Evolutionary conservation across 1,139 yeast genomes (phyloP).

Genomic region (Hemisphaericaspora xylanilytica): DNA sequence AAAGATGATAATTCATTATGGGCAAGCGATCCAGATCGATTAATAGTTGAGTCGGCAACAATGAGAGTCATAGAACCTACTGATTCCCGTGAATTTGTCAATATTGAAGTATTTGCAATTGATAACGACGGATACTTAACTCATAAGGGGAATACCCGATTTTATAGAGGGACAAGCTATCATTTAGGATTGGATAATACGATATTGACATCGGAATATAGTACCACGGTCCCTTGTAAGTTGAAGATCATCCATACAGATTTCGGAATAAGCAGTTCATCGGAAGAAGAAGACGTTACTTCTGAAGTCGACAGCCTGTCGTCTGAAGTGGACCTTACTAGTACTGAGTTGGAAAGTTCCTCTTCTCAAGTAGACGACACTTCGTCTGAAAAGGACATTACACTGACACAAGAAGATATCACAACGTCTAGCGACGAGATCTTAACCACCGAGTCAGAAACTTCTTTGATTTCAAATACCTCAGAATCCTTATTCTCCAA

Average conservation of each 20-base stretch:
- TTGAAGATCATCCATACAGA: neutral
- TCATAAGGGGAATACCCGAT: neutral
- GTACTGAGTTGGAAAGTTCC: neutral
- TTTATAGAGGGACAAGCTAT: conserved; percentile 3
- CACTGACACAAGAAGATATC: neutral
- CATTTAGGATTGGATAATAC: conserved; percentile 3
- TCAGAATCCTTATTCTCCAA: too few relatives aligned
- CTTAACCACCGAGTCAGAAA: neutral
- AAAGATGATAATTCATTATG: conserved; percentile 1
- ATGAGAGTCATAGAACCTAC: conserved; percentile 3
- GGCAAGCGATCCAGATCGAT: conserved; percentile 1
- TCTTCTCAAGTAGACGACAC: neutral
- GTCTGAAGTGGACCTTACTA: neutral
- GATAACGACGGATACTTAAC: neutral
- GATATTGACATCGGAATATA: conserved; percentile 1
- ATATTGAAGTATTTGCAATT: conserved; percentile 1
- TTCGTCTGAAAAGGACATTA: too few relatives aligned
- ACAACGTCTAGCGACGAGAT: neutral
- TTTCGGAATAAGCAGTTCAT: neutral
- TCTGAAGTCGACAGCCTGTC: neutral
- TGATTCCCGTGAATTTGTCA: neutral
- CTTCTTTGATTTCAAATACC: too few relatives aligned
- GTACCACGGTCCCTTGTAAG: conserved; percentile 1
- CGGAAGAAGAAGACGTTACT: neutral
- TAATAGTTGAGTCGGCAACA: conserved; percentile 3